Evolutionary conservation across 805 yeast genomes (phyloP), one percentile per base, ranked within the genome.

Genomic region (Tanozyma kutaoensis): DNA sequence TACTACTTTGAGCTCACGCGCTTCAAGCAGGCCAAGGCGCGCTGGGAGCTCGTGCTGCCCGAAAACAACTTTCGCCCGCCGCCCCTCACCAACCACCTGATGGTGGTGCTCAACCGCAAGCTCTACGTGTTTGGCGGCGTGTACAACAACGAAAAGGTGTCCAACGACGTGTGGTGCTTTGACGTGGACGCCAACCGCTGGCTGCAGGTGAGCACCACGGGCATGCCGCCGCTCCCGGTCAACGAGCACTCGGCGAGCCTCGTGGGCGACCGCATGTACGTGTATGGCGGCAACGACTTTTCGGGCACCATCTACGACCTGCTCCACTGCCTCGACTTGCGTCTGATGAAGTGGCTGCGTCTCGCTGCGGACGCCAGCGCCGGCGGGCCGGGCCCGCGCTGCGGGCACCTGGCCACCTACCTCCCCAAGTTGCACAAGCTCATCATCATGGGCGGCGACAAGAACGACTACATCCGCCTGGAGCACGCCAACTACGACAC

Each of bases 391-490:
- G 80, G 86, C 24, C 72, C 91, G 10, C 70, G 96, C 40, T 80
- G 88, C 35, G 97, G 97, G 8, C 98, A 91, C 52, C 72, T 94
- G 6, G 57, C 88, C 53, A 74, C 96, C 1, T 76, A 71, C 28
- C 50, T 79, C 30, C 59, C 76, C 26, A 68, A 62, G 15, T 70
- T 69, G 34, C 71, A 81, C 42, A 80, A 76, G 50, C 44, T 88
- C 20, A 46, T 86, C 9, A 69, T 88, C 11, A 76, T 93, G 80
- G 98, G 98, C 24, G 97, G 98, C 32, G 94, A 84, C 50, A 68
- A 73, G 38, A 67, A 71, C 36, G 88, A 80, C 44, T 74, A 69
- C 41, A 73, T 76, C 24, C 45, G 56, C 15, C 61, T 60, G 15
- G 64, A 61, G 32, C 57, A 52, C 5, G 58, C 39, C 22, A 61